These are phyloP conservation scores for Colletotrichum nymphaeae DNA, from an alignment of 2,329 filamentous ascomycete species.

Conservation along the genomic window DNA sequence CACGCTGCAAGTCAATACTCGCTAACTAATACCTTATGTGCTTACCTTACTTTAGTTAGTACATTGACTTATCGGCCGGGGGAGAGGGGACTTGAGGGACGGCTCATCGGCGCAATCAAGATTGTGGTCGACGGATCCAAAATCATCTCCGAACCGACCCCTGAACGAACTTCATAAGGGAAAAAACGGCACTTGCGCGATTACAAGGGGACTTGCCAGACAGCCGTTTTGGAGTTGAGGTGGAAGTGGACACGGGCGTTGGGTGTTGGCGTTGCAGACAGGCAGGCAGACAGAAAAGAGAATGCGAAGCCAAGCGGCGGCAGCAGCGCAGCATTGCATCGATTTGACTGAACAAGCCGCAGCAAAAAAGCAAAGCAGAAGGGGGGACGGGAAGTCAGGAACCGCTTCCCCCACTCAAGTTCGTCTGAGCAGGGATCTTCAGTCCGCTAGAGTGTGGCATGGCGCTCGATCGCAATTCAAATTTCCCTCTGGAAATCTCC, in stretches of 20 bases:
- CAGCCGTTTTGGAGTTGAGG: not conserved
- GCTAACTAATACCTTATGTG: not conserved
- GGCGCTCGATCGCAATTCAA: constrained; percentile 33
- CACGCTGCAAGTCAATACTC: not conserved
- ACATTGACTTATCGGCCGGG: not conserved
- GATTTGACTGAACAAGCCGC: not conserved
- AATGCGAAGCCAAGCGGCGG: not conserved
- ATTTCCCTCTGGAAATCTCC: constrained; percentile 29
- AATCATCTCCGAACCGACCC: not conserved
- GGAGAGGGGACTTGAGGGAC: not conserved
- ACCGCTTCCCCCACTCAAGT: constrained; percentile 16
- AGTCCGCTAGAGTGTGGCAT: constrained; percentile 19
- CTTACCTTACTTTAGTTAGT: not conserved
- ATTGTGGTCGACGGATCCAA: not conserved
- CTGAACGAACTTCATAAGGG: not conserved
- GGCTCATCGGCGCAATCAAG: not conserved
- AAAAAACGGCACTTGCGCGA: constrained; percentile 18
- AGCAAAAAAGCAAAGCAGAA: not conserved
- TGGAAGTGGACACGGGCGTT: not conserved
- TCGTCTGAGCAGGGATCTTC: constrained; percentile 32
- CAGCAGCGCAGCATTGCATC: not conserved
- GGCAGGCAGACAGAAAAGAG: not conserved
- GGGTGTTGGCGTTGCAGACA: not conserved
- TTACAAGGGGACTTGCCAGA: constrained; percentile 8
- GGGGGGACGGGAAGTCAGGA: constrained; percentile 6